A percentile compares a stretch with the other conserved stretches of the same genome.
phyloP scores from a whole-genome alignment of 1,139 yeast species.

The Geotrichum histeridarum region DNA sequence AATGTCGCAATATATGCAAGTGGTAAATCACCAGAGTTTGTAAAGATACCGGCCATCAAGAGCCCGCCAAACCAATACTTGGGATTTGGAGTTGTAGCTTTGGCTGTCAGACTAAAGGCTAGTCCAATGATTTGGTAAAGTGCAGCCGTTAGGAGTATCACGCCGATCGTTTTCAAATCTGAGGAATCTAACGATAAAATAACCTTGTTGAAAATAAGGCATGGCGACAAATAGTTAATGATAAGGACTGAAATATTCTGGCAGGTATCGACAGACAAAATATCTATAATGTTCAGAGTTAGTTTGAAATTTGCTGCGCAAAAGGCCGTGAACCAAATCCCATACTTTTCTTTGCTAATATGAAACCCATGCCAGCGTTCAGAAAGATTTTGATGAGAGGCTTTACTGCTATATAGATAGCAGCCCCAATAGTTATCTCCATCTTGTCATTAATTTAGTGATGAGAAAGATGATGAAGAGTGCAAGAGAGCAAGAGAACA shows the following conservation, averaged over 20 bases:
- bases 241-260: constrained; percentile 65
- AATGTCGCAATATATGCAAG: constrained; percentile 83
- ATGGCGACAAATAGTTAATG: constrained; percentile 69
- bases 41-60: constrained; percentile 65
- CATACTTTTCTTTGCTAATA: constrained; percentile 56
- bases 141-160: constrained; percentile 59
- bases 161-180: constrained; percentile 72
- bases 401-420: constrained; percentile 75
- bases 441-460: constrained; percentile 7
- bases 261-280: constrained; percentile 64
- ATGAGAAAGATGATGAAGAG: too few species aligned
- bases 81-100: constrained; percentile 50
- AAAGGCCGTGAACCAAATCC: constrained; percentile 48
- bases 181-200: constrained; percentile 63
- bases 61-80: constrained; percentile 76
- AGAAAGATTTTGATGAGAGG: constrained; percentile 83
- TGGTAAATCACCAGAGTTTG: constrained; percentile 67
- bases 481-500: too few species aligned
- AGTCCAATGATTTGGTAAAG: constrained; percentile 41
- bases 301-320: constrained; percentile 23
- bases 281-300: constrained; percentile 26
- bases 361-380: constrained; percentile 65
- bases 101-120: constrained; percentile 31
- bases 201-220: constrained; percentile 71
- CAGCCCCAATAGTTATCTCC: constrained; percentile 51